Conservation (phyloP, 176 grass and related monocot genomes). For the Hordeum vulgare region MorexV3_pseudomolecules_assembly NC_058519.1:608885553-608886052, state of each 20-base stretch:
- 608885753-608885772: background rate
- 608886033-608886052: background rate
- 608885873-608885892: background rate
- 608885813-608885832: too few species aligned
- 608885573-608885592: rapidly evolving
- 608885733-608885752: background rate
- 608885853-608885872: background rate
- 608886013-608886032: background rate
- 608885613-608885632: slow-evolving; percentile 29
- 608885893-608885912: background rate
- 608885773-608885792: background rate
- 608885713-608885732: background rate
- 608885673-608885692: background rate
- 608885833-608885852: background rate
- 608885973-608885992: background rate
- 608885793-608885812: too few species aligned
- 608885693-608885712: background rate
- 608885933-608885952: background rate
- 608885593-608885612: background rate
- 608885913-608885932: too few species aligned
- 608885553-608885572: slow-evolving; percentile 8
- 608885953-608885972: background rate
- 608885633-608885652: background rate
- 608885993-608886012: background rate
- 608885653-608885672: background rate